phyloP scores from a whole-genome alignment of 352 stramenopile species.

The Phytophthora multivora region DNA sequence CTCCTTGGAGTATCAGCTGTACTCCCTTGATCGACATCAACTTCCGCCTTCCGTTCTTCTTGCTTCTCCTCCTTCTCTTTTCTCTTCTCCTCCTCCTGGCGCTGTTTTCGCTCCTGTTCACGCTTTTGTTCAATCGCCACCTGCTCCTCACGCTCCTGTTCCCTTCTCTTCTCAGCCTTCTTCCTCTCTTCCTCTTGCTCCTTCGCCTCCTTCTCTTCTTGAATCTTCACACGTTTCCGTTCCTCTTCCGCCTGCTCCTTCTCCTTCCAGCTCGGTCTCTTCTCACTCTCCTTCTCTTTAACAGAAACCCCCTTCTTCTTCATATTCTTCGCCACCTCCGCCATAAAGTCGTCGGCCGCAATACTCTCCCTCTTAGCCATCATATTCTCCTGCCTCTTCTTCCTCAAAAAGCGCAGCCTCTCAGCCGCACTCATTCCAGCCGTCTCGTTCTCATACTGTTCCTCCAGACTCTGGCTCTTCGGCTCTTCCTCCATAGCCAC shows the following conservation, averaged over 20 bases:
- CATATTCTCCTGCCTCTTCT: slow-evolving; percentile 65
- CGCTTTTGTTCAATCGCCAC: slow-evolving; percentile 28
- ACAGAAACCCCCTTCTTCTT: slow-evolving; percentile 57
- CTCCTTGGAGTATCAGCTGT: not conserved
- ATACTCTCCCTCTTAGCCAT: slow-evolving; percentile 53
- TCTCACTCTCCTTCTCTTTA: slow-evolving; percentile 23
- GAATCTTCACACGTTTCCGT: slow-evolving; percentile 39
- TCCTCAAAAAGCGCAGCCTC: slow-evolving; percentile 62
- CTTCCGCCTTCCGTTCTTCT: not conserved
- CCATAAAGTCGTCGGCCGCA: slow-evolving; percentile 65
- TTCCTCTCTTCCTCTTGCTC: slow-evolving; percentile 33
- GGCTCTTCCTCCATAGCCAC: not conserved
- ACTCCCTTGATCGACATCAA: not conserved
- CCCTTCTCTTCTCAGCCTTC: slow-evolving; percentile 28
- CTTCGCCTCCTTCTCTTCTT: slow-evolving; percentile 35
- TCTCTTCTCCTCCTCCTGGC: slow-evolving; percentile 22
- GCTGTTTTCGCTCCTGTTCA: slow-evolving; percentile 12
- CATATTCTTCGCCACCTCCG: slow-evolving; percentile 70
- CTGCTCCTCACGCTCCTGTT: slow-evolving; percentile 33
- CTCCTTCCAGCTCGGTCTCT: slow-evolving; percentile 35
- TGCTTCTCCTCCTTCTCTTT: slow-evolving; percentile 15
- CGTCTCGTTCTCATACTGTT: slow-evolving; percentile 64
- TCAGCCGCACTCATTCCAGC: slow-evolving; percentile 65
- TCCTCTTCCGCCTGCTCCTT: slow-evolving; percentile 39
- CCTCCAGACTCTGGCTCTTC: slow-evolving; percentile 28